Conservation (phyloP, 1,139 yeast species). For the Pichia inconspicua region DNA sequence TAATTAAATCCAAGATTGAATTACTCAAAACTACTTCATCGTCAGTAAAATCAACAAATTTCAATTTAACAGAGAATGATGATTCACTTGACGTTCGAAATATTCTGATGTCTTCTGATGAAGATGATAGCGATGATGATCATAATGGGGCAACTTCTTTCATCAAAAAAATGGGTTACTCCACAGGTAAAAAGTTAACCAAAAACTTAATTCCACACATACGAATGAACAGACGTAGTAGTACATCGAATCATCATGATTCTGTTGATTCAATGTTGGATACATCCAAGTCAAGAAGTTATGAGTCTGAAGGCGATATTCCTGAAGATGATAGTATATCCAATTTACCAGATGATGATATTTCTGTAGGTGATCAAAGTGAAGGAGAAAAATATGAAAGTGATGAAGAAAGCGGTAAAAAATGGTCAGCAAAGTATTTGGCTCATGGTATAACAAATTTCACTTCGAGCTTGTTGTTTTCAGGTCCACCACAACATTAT, state of each 20-base stretch:
- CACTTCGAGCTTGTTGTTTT: conserved; percentile 20
- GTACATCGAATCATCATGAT: background rate
- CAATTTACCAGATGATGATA: background rate
- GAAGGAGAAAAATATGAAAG: conserved; percentile 4
- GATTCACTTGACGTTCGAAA: background rate
- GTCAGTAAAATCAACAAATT: conserved; percentile 20
- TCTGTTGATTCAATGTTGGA: background rate
- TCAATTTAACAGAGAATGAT: conserved; percentile 6
- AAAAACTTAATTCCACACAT: background rate
- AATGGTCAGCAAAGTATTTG: conserved; percentile 23
- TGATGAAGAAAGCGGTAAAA: conserved; percentile 2
- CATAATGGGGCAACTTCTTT: background rate
- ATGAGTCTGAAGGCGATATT: background rate
- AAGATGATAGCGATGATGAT: conserved; percentile 5
- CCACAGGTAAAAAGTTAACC: background rate
- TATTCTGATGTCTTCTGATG: conserved; percentile 1
- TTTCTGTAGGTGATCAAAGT: background rate
- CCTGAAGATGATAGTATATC: background rate
- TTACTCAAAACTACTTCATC: conserved; percentile 21
- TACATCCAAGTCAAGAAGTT: background rate
- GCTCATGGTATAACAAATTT: conserved; percentile 25
- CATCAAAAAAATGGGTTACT: background rate
- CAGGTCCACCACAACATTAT: conserved; percentile 48
- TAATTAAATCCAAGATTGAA: conserved; percentile 22
- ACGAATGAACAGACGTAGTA: background rate